Evolutionary conservation across 345 rosid species (phyloP), one percentile per base, ranked within the genome.

Genomic region (Lumnitzera littorea): DNA sequence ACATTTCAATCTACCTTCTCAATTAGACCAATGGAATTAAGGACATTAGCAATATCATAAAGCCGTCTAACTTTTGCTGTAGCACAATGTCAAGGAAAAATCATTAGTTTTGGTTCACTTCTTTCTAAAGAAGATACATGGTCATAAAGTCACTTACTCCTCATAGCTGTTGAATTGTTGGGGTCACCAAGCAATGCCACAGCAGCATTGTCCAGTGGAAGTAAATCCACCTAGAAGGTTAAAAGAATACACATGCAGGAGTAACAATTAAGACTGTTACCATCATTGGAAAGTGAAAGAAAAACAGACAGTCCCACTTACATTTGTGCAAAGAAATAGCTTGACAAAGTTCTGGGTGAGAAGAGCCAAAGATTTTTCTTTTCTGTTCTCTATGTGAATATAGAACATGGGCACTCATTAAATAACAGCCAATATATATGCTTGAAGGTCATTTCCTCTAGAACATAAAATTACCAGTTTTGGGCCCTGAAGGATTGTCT

Each of bases 51-150:
- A 56, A 86, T 80, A 74, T 84, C 94, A 66, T 86, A 84, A 20
- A 84, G 73, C 62, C 89, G 79, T 70, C 94, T 73, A 49, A 84
- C 79, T 82, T 82, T 86, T 55, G 86, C 94, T 86, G 84, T 76
- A 68, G 17, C 67, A 48, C 8, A n/a, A 62, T 49, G 52, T 65
- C n/a, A 15, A 58, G 60, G 46, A 67, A 20, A 57, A 14, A 36
- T 36, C 43, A 36, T 36, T 36, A 36, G 43, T 36, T 9, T 0
- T 7, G 10, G 43, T 36, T 2, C 43, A 36, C 43, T 36, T 7
- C 43, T 36, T 36, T 36, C 43, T 36, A 0, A 36, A 4, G 43
- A 36, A 36, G 43, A 4, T 1, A 36, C 43, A 7, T 36, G 6
- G 43, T 36, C 43, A 36, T 25, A 46, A 51, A 55, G 36, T 53